These are phyloP conservation scores for Asterophora parasitica DNA, from an alignment of 768 basidiomycete species.

Conservation along the genomic window DNA sequence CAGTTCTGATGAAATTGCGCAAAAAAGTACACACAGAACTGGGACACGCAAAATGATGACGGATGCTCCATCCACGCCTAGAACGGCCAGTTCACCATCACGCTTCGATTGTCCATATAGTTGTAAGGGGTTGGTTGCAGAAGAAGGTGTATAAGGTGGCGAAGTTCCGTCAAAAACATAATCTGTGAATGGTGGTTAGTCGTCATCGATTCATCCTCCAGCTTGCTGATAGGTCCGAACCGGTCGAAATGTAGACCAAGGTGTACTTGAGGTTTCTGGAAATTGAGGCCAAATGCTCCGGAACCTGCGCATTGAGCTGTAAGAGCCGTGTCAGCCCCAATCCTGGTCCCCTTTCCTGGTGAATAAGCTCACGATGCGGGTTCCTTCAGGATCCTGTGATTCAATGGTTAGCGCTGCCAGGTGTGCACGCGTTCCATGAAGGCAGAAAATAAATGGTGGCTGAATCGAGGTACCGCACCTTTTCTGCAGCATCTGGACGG, in stretches of 20 bases:
- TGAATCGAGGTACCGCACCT: conserved; percentile 39
- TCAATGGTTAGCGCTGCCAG: neutral
- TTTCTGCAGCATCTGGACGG: conserved; percentile 88
- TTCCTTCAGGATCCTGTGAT: conserved; percentile 60
- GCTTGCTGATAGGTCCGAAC: conserved; percentile 25
- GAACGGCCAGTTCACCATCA: conserved; percentile 78
- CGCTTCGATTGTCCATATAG: conserved; percentile 85
- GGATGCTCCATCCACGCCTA: conserved; percentile 52
- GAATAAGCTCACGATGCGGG: conserved; percentile 45
- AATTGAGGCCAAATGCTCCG: conserved; percentile 65
- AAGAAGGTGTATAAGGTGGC: conserved; percentile 79
- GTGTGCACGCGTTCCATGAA: neutral
- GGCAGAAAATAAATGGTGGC: neutral
- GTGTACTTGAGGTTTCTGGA: conserved; percentile 57
- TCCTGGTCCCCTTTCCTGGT: no score
- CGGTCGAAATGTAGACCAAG: conserved; percentile 91
- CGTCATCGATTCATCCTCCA: neutral
- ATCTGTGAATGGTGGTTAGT: conserved; percentile 40
- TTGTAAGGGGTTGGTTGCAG: conserved; percentile 78
- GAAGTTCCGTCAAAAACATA: conserved; percentile 96
- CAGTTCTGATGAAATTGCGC: neutral
- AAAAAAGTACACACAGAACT: conserved; percentile 78
- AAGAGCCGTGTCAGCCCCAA: neutral
- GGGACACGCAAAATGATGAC: conserved; percentile 82
- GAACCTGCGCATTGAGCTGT: conserved; percentile 79